Evolutionary conservation across 164 flowering plant species (phyloP).

Genomic region (Stephania cephalantha): DNA sequence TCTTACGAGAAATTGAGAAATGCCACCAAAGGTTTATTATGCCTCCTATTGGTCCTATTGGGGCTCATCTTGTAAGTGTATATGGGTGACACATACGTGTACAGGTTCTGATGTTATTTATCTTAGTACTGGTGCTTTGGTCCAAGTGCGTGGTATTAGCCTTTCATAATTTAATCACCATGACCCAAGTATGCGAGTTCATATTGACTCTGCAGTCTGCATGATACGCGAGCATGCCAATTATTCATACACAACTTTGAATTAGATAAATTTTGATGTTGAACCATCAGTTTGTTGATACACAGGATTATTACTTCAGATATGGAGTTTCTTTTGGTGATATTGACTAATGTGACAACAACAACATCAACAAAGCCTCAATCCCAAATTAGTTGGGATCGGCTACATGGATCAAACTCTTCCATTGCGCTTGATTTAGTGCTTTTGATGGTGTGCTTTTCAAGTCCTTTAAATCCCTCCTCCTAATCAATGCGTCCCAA

Average conservation of each 20-base stretch:
- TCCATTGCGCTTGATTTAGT: too few species aligned
- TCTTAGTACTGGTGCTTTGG: not conserved
- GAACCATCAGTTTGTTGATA: not conserved
- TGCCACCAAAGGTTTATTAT: conserved; percentile 42
- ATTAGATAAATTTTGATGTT: not conserved
- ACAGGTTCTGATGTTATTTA: not conserved
- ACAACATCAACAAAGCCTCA: too few species aligned
- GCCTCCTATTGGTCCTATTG: conserved; percentile 97
- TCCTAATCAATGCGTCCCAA: too few species aligned
- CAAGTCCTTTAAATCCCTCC: too few species aligned
- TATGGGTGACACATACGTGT: not conserved
- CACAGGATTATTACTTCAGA: not conserved
- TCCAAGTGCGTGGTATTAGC: not conserved
- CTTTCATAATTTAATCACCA: not conserved
- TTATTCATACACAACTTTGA: not conserved
- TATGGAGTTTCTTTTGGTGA: not conserved
- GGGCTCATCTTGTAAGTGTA: conserved; percentile 73
- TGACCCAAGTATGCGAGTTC: too few species aligned
- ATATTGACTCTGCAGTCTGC: too few species aligned
- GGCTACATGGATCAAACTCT: too few species aligned
- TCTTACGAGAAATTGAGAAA: conserved; percentile 65
- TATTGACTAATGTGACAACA: not conserved
- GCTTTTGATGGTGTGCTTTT: too few species aligned
- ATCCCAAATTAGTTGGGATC: too few species aligned
- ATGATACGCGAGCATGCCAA: not conserved